A percentile compares a stretch with the other conserved stretches of the same genome.
These are phyloP conservation scores for Polytrichum commune DNA, from an alignment of 225 moss, liverwort and hornwort species.

Conservation along the genomic window DNA sequence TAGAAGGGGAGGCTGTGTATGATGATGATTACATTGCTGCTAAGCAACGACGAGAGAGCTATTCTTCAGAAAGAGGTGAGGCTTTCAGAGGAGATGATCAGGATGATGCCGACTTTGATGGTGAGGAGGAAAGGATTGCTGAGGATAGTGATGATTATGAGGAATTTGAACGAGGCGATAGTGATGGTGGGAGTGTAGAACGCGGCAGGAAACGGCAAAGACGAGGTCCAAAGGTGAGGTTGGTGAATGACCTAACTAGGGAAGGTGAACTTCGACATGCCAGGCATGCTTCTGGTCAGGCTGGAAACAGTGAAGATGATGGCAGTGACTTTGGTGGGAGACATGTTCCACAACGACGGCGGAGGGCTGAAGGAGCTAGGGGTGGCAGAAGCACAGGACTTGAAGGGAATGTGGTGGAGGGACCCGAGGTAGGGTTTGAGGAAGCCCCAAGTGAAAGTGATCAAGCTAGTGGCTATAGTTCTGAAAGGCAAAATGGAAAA, in stretches of 20 bases:
- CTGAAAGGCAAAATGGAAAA: constrained; percentile 23
- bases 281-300: constrained; percentile 38
- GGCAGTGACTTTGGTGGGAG: constrained; percentile 55
- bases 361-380: constrained; percentile 13
- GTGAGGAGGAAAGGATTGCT: constrained; percentile 26
- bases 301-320: constrained; percentile 59
- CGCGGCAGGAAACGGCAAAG: constrained; percentile 54
- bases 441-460: constrained; percentile 23
- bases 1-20: constrained; percentile 96
- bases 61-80: constrained; percentile 52
- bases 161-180: constrained; percentile 29
- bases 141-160: constrained; percentile 50
- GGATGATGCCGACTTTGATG: constrained; percentile 60
- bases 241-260: constrained; percentile 76
- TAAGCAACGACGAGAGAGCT: constrained; percentile 47
- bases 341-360: constrained; percentile 17
- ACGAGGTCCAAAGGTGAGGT: constrained; percentile 68
- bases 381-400: constrained; percentile 13
- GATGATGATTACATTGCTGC: constrained; percentile 86
- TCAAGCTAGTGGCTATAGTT: constrained; percentile 21
- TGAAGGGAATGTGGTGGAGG: not conserved
- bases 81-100: constrained; percentile 56
- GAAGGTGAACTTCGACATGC: constrained; percentile 59
- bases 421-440: constrained; percentile 9
- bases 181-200: constrained; percentile 39